Base-by-base conservation (phyloP, 257 asterid genomes). In the Petunia axillaris region DNA sequence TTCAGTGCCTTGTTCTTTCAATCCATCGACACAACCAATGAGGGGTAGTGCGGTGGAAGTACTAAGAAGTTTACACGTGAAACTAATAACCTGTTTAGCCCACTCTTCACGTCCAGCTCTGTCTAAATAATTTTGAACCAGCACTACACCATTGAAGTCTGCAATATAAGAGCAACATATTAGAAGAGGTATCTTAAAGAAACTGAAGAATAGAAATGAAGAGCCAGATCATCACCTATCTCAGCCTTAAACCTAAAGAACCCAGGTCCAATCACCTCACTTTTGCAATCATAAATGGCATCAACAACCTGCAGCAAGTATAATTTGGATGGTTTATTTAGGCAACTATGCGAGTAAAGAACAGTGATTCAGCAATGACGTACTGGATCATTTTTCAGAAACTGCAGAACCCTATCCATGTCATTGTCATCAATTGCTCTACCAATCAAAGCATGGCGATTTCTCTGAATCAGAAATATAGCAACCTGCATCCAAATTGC, bases 181-280 rank as follows among this genome's bases (percentile, higher is more conserved):
- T 73, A 73, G 36, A 37, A 50, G 62, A 9, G 4, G 14, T 73
- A 35, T 35, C 62, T 50, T 25, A 15, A 55, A 57, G 52, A 50
- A 14, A 59, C 37, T 10, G 41, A 37, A 46, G 64, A 81, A 62
- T 8, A 50, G 5, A 71, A 73, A 13, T 35, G 62, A 73, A 73
- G 78, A 50, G 36, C 78, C 44, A 67, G 38, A 71, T 50, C 60
- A 8, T 87, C 89, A 96, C 99, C 99, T 90, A 96, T 96, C 85
- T 96, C 99, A 77, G 98, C 99, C 86, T 96, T 96, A 87, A 96
- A 96, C 85, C 99, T 90, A 77, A 96, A 96, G 85, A 92, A 96
- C 57, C 99, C 99, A 15, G 99, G 99, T 71, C 99, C 99, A 78
- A 96, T 96, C 88, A 96, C 99, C 97, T 96, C 99, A 6, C 99